These are phyloP conservation scores for Auricularia sp. DNA, from an alignment of 768 basidiomycete genomes.

Conservation along the genomic window DNA sequence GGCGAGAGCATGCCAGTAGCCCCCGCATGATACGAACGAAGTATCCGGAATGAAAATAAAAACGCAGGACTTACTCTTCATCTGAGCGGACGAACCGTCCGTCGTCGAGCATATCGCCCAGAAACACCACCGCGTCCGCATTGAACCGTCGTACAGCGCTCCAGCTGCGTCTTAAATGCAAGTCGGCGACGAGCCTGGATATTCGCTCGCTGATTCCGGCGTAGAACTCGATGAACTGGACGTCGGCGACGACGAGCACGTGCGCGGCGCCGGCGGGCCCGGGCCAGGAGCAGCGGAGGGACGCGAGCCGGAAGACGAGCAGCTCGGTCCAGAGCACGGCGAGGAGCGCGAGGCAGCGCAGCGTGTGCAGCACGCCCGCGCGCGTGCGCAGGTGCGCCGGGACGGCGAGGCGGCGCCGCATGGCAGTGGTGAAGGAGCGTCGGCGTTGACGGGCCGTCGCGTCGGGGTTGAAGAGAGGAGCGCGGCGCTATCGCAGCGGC, in stretches of 20 bases:
- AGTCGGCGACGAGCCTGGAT: slow-evolving; percentile 60
- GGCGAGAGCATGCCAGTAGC: too few species aligned
- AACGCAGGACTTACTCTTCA: slow-evolving; percentile 47
- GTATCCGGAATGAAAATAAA: too few species aligned
- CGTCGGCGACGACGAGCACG: slow-evolving; percentile 79
- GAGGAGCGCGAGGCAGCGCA: not conserved
- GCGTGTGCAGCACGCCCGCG: not conserved
- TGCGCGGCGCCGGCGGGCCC: slow-evolving; percentile 32
- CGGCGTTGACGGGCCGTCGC: too few species aligned
- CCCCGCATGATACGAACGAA: too few species aligned
- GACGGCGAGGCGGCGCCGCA: not conserved
- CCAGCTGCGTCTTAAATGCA: slow-evolving; percentile 83
- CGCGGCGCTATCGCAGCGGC: too few species aligned
- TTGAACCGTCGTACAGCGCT: slow-evolving; percentile 43
- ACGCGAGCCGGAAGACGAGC: not conserved
- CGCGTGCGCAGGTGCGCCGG: not conserved
- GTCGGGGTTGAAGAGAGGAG: too few species aligned
- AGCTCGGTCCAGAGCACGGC: not conserved
- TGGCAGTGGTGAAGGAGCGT: too few species aligned
- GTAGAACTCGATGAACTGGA: slow-evolving; percentile 69
- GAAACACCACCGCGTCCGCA: slow-evolving; percentile 64
- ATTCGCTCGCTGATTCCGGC: slow-evolving; percentile 63
- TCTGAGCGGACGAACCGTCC: slow-evolving; percentile 58
- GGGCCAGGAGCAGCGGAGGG: slow-evolving; percentile 6
- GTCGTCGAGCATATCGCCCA: slow-evolving; percentile 91